Conservation (phyloP, 192 early-diverging fungal genomes). For the Funneliformis geosporum region DNA sequence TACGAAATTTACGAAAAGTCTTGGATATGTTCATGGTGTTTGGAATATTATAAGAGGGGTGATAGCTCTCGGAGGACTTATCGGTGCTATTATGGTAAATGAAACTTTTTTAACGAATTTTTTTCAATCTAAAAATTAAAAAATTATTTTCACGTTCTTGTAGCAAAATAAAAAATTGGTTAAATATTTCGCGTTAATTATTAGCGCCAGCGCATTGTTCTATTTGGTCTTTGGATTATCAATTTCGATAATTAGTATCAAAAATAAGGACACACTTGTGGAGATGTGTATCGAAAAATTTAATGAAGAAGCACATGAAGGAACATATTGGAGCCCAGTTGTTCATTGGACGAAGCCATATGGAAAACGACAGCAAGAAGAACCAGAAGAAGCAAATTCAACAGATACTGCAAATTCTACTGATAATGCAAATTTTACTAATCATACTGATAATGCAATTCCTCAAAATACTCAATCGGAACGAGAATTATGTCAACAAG, state of each 20-base stretch:
- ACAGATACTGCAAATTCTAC: background rate
- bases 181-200: background rate
- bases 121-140: background rate
- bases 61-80: background rate
- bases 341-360: background rate
- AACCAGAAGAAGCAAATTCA: background rate
- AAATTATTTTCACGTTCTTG: background rate
- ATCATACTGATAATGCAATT: background rate
- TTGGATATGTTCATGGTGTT: slow-evolving; percentile 6
- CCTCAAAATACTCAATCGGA: background rate
- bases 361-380: background rate
- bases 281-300: background rate
- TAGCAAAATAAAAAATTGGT: slow-evolving; percentile 4
- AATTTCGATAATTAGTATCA: background rate
- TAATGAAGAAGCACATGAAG: background rate
- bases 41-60: slow-evolving; percentile 10
- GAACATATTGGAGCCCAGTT: background rate
- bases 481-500: background rate
- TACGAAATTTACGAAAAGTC: background rate
- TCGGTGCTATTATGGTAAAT: slow-evolving; percentile 7
- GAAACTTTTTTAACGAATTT: background rate
- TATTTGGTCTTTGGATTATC: background rate
- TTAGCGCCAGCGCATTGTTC: slow-evolving; percentile 11
- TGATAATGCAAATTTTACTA: background rate
- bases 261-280: background rate